These are phyloP conservation scores for Rhododendron ovatum DNA, from an alignment of 148 eudicot species.

Conservation along the genomic window DNA sequence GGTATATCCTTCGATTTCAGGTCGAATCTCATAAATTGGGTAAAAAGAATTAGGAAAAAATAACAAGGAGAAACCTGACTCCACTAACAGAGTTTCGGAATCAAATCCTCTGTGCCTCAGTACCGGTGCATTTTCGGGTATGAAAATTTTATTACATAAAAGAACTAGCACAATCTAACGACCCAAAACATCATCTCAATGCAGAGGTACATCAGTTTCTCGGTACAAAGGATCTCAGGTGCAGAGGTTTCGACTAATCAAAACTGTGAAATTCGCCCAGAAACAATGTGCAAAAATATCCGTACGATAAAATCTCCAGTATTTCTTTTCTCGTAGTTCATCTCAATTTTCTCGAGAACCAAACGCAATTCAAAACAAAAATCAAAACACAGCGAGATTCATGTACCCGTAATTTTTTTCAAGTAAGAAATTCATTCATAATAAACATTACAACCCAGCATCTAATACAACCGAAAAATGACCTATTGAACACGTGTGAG, in stretches of 20 bases:
- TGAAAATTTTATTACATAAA: no score
- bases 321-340: not conserved
- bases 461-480: no score
- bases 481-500: not conserved
- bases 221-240: not conserved
- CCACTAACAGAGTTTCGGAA: not conserved
- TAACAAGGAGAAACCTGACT: not conserved
- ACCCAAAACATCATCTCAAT: not conserved
- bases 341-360: slow-evolving; percentile 7
- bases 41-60: not conserved
- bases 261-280: not conserved
- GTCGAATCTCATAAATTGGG: not conserved
- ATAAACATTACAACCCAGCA: no score
- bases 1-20: not conserved
- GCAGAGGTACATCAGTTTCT: not conserved
- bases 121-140: no score
- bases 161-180: not conserved
- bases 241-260: not conserved
- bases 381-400: not conserved
- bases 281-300: not conserved
- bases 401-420: not conserved
- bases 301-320: not conserved
- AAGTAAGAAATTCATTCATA: no score
- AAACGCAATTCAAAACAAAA: slow-evolving; percentile 7
- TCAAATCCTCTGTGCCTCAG: not conserved